Conservation (phyloP, 2,329 filamentous ascomycete species). For the Ustilaginoidea virens region DNA sequence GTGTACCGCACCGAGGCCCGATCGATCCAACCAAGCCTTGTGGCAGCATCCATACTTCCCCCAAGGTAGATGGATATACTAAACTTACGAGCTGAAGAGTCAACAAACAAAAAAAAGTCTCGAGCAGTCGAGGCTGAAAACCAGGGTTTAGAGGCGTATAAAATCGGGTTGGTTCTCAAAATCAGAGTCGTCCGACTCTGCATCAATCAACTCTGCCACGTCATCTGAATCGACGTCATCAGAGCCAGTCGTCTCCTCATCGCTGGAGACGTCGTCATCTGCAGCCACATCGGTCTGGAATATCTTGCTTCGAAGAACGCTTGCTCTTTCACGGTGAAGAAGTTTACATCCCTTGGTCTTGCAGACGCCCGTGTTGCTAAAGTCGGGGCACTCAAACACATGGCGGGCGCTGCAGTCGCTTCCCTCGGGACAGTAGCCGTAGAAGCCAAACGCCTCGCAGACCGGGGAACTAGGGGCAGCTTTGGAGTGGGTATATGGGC, state of each 20-base stretch:
- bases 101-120: no score
- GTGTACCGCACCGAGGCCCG: no score
- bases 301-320: slow-evolving; percentile 55
- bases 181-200: slow-evolving; percentile 37
- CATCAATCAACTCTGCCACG: slow-evolving; percentile 48
- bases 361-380: slow-evolving; percentile 81
- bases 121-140: no score
- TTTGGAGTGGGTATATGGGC: slow-evolving; percentile 74
- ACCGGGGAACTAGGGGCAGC: slow-evolving; percentile 64
- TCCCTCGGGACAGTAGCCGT: slow-evolving; percentile 82
- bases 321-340: slow-evolving; percentile 76
- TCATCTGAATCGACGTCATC: slow-evolving; percentile 71
- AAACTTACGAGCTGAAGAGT: no score
- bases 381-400: slow-evolving; percentile 86
- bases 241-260: slow-evolving; percentile 56
- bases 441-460: slow-evolving; percentile 68
- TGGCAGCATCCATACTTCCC: no score
- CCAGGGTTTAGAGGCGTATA: slow-evolving; percentile 24
- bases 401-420: slow-evolving; percentile 66
- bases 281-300: slow-evolving; percentile 35
- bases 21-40: no score
- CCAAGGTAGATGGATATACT: no score
- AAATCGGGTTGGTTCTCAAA: slow-evolving; percentile 45
- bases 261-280: slow-evolving; percentile 57
- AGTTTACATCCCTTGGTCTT: slow-evolving; percentile 68